These are phyloP conservation scores for Fraxinus velutina DNA, from an alignment of 305 asterid species.

Conservation along the genomic window DNA sequence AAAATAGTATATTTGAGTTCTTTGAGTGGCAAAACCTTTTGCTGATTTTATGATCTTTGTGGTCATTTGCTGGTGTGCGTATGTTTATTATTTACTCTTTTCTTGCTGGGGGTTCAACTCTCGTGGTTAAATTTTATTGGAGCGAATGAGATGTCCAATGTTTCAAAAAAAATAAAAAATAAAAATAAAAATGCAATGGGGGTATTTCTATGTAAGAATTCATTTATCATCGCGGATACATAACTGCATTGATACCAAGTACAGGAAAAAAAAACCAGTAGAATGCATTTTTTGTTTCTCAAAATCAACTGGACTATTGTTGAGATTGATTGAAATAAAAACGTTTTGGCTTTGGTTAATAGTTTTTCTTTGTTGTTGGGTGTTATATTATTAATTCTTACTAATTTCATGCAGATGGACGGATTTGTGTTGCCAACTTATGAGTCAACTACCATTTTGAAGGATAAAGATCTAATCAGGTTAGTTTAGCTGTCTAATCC, in stretches of 20 bases:
- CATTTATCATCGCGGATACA: not conserved
- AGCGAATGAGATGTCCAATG: not conserved
- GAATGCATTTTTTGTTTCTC: constrained; percentile 4
- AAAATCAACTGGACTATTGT: not conserved
- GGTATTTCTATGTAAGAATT: not conserved
- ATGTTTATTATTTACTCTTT: not conserved
- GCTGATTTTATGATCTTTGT: not conserved
- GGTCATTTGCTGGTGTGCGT: not conserved
- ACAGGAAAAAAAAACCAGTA: not conserved
- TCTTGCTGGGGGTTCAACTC: not conserved
- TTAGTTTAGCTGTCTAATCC: constrained; percentile 26
- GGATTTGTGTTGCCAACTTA: constrained; percentile 72
- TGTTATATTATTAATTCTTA: not conserved
- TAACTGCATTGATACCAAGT: not conserved
- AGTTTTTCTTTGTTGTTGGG: not conserved
- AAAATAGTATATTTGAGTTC: not conserved
- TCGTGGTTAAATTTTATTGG: not conserved
- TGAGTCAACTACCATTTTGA: constrained; percentile 64
- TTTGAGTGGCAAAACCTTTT: not conserved
- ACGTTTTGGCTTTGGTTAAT: not conserved
- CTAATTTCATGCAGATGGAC: constrained; percentile 54
- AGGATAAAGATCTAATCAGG: constrained; percentile 73
- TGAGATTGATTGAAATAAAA: not conserved
- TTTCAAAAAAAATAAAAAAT: not conserved
- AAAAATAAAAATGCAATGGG: not conserved